phyloP scores from a whole-genome alignment of 1,139 yeast genomes.

The Candida pseudocylindracea region DNA sequence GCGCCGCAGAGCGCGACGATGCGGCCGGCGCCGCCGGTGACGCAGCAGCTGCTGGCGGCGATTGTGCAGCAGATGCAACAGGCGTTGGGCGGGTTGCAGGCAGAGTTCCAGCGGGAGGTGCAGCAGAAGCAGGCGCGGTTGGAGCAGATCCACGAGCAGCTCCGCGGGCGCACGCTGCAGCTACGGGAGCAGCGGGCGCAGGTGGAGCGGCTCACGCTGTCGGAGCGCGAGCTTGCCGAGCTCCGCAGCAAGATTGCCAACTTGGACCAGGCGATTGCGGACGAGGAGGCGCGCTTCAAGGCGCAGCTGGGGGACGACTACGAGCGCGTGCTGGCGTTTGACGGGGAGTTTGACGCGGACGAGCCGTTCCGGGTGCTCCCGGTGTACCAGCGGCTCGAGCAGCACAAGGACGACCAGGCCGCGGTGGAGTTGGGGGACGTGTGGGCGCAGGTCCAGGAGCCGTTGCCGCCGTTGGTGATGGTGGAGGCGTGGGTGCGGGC shows the following conservation, averaged over 20 bases:
- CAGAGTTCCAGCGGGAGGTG: conserved; percentile 2
- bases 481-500: conserved; percentile 65
- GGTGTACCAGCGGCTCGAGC: conserved; percentile 25
- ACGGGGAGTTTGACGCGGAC: conserved; percentile 3
- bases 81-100: conserved; percentile 6
- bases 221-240: conserved; percentile 16
- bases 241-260: conserved; percentile 6
- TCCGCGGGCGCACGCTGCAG: conserved; percentile 3
- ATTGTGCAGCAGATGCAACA: conserved; percentile 18
- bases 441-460: no score
- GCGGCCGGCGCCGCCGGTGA: conserved; percentile 6
- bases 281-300: conserved; percentile 20
- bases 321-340: conserved; percentile 1
- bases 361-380: conserved; percentile 45
- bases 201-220: conserved; percentile 9
- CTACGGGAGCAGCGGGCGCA: no score
- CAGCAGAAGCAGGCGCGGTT: conserved; percentile 4
- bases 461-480: conserved; percentile 36
- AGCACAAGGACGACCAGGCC: conserved; percentile 9
- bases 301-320: conserved; percentile 9
- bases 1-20: conserved; percentile 18
- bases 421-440: conserved; percentile 6
- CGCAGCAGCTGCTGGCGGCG: conserved; percentile 3
- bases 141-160: conserved; percentile 18
- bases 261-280: conserved; percentile 16